Conservation (phyloP, 305 asterid genomes). For the Striga hermonthica region DNA sequence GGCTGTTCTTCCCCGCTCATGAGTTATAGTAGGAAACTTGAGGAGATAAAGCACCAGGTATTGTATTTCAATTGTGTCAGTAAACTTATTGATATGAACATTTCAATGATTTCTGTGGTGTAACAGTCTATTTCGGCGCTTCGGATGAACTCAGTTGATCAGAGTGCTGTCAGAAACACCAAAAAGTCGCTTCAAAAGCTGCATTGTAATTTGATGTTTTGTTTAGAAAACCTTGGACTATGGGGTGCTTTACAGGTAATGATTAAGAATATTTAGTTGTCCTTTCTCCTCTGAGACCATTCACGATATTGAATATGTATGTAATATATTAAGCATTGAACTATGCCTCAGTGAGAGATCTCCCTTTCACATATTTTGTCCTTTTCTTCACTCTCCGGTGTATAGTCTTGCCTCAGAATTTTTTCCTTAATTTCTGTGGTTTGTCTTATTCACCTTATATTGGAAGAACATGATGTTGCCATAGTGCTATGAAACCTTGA, state of each 20-base stretch:
- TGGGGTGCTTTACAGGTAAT: slow-evolving; percentile 93
- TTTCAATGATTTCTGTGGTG: slow-evolving; percentile 31
- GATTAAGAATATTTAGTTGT: slow-evolving; percentile 26
- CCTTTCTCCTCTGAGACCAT: slow-evolving; percentile 24
- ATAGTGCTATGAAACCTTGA: slow-evolving; percentile 13
- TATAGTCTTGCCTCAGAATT: slow-evolving; percentile 10
- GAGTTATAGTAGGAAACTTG: slow-evolving; percentile 53
- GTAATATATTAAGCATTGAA: slow-evolving; percentile 1
- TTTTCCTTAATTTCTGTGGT: slow-evolving; percentile 4
- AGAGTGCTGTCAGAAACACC: slow-evolving; percentile 44
- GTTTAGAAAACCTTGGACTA: slow-evolving; percentile 79
- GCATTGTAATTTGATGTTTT: slow-evolving; percentile 68
- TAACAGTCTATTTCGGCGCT: slow-evolving; percentile 56
- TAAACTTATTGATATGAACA: slow-evolving; percentile 26
- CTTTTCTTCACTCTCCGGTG: slow-evolving; percentile 6
- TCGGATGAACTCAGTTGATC: slow-evolving; percentile 49
- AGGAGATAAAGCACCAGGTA: slow-evolving; percentile 82
- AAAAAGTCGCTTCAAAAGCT: slow-evolving; percentile 61
- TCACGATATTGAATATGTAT: slow-evolving; percentile 3
- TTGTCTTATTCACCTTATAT: not conserved
- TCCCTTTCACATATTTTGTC: slow-evolving; percentile 5
- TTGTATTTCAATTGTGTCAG: slow-evolving; percentile 26
- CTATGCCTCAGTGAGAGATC: slow-evolving; percentile 23
- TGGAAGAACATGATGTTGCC: slow-evolving; percentile 1
- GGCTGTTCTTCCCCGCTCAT: slow-evolving; percentile 35